Evolutionary conservation across 176 grass and related monocot species (phyloP).

Genomic region (Carex pumila): DNA sequence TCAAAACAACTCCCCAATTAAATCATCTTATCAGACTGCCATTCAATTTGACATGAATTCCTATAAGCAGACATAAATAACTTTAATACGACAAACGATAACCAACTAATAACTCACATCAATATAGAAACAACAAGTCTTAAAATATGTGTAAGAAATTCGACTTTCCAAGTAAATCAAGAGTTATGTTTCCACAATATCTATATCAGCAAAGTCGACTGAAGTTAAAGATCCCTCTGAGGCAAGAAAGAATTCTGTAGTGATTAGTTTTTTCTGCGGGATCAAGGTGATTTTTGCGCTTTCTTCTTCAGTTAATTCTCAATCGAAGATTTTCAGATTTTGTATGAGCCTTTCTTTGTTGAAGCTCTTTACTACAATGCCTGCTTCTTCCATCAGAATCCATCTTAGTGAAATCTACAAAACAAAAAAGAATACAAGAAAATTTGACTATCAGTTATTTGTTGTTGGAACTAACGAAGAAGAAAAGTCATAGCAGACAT

Average conservation of each 20-base stretch:
- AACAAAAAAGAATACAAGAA: background rate
- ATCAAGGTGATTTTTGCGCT: background rate
- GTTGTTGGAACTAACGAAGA: background rate
- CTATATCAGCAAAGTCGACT: background rate
- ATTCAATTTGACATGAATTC: no score
- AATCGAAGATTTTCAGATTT: conserved; percentile 21
- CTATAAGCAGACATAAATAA: no score
- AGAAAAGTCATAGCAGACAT: background rate
- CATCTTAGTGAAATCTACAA: conserved; percentile 30
- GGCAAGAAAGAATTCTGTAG: background rate
- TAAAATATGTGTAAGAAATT: background rate
- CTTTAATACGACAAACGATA: no score
- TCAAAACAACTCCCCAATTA: no score
- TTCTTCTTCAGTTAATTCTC: conserved; percentile 27
- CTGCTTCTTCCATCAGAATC: conserved; percentile 10
- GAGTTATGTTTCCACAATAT: conserved; percentile 2
- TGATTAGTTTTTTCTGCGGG: background rate
- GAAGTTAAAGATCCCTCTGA: background rate
- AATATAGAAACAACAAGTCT: background rate
- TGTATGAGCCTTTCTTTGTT: conserved; percentile 17
- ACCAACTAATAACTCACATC: background rate
- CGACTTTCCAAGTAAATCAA: background rate
- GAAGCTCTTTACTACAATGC: conserved; percentile 26
- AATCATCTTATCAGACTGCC: no score
- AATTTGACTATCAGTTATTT: background rate